These are phyloP conservation scores for Cercospora citrullina DNA, from an alignment of 2,329 filamentous ascomycete species.

Conservation along the genomic window DNA sequence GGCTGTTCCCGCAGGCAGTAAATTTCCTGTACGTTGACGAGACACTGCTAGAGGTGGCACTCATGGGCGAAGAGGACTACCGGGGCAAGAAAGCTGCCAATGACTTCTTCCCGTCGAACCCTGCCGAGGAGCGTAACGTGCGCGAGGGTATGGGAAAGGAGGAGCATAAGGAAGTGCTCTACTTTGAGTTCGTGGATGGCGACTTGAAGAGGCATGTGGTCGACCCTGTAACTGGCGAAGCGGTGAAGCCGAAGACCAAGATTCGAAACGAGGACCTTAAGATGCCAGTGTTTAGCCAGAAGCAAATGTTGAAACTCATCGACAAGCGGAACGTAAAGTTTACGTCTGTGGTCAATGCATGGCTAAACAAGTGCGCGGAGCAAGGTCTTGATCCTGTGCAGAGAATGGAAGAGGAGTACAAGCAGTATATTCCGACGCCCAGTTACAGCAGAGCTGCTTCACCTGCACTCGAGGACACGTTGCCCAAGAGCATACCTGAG, in stretches of 20 bases:
- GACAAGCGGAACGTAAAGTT: slow-evolving; percentile 89
- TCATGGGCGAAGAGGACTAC: slow-evolving; percentile 67
- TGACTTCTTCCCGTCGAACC: slow-evolving; percentile 50
- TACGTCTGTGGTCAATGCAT: slow-evolving; percentile 70
- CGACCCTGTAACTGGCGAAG: slow-evolving; percentile 70
- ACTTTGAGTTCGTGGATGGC: slow-evolving; percentile 91
- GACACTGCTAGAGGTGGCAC: slow-evolving; percentile 75
- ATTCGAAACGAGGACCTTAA: slow-evolving; percentile 77
- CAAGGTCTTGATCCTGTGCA: slow-evolving; percentile 67
- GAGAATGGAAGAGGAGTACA: slow-evolving; percentile 60
- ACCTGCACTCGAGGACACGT: slow-evolving; percentile 43
- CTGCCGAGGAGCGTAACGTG: slow-evolving; percentile 38
- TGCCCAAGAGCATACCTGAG: slow-evolving; percentile 73
- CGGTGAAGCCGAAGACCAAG: slow-evolving; percentile 65
- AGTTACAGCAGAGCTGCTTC: slow-evolving; percentile 48
- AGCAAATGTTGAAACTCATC: slow-evolving; percentile 85
- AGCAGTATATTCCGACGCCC: slow-evolving; percentile 63
- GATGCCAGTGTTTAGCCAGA: slow-evolving; percentile 90
- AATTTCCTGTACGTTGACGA: slow-evolving; percentile 87
- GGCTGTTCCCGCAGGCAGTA: slow-evolving; percentile 73
- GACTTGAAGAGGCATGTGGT: slow-evolving; percentile 81
- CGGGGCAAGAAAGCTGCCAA: slow-evolving; percentile 60
- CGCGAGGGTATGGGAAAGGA: slow-evolving; percentile 40
- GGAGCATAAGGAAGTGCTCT: slow-evolving; percentile 63
- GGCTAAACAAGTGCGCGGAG: slow-evolving; percentile 71